Evolutionary conservation across 495 filamentous ascomycete species (phyloP).

Genomic region (Lindgomyces ingoldianus): DNA sequence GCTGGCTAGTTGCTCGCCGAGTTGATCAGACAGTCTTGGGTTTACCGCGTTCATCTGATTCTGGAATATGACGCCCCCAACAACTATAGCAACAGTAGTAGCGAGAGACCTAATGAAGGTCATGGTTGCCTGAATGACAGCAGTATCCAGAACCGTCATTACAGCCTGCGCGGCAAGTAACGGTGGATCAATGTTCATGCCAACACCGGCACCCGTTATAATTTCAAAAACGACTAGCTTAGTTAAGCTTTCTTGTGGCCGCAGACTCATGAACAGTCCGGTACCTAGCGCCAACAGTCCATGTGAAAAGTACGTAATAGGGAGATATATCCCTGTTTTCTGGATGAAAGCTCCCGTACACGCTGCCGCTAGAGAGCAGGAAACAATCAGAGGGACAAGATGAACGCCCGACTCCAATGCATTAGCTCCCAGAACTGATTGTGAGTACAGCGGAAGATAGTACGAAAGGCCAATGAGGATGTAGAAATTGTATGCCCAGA

Average conservation of each 20-base stretch:
- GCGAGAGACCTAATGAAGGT: conserved; percentile 56
- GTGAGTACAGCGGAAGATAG: conserved; percentile 24
- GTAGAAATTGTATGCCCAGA: not conserved
- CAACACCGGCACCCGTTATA: conserved; percentile 4
- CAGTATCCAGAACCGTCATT: conserved; percentile 48
- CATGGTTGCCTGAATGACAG: conserved; percentile 56
- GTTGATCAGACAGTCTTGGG: not conserved
- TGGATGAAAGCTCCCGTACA: conserved; percentile 1
- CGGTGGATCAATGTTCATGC: conserved; percentile 36
- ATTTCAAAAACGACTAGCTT: conserved; percentile 9
- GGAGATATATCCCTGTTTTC: conserved; percentile 12
- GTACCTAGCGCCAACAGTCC: conserved; percentile 6
- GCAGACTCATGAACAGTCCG: conserved; percentile 7
- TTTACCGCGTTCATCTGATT: conserved; percentile 40
- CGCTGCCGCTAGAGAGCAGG: not conserved
- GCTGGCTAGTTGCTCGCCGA: conserved; percentile 10
- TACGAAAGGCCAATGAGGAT: conserved; percentile 5
- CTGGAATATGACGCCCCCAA: conserved; percentile 60
- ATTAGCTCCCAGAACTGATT: conserved; percentile 4
- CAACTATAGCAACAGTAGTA: conserved; percentile 55
- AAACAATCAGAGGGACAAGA: conserved; percentile 32
- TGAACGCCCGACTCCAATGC: conserved; percentile 6
- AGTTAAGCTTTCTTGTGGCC: not conserved
- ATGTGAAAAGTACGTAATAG: not conserved
- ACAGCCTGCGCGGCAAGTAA: conserved; percentile 34